Percentiles rank a stretch among this genome's conserved stretches.
Conservation (phyloP, 345 rosid genomes). For the Murraya paniculata region DNA sequence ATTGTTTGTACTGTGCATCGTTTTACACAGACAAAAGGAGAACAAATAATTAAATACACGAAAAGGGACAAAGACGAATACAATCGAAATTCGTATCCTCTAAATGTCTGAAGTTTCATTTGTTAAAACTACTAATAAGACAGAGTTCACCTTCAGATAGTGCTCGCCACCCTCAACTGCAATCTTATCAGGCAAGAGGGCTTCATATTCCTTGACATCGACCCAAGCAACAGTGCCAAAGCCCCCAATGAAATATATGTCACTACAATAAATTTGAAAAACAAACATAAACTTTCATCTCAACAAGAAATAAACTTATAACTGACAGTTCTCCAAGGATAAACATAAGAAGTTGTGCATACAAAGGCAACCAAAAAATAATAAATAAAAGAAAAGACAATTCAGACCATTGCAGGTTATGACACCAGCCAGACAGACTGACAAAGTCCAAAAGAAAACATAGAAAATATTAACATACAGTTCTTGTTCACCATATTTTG, state of each 20-base stretch:
- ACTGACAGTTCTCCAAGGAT: background rate
- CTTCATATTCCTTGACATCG: conserved; percentile 80
- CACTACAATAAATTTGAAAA: conserved; percentile 37
- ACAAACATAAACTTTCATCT: background rate
- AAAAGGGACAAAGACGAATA: background rate
- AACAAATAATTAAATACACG: background rate
- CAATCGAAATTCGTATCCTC: background rate
- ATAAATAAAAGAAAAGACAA: background rate
- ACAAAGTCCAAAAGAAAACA: background rate
- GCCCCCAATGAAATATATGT: conserved; percentile 97
- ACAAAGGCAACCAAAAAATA: background rate
- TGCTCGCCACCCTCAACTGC: conserved; percentile 98
- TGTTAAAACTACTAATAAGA: background rate
- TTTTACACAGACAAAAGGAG: background rate
- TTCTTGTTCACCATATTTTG: background rate
- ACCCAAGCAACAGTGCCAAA: conserved; percentile 99
- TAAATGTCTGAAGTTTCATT: too few relatives aligned
- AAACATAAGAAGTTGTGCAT: background rate
- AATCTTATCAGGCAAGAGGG: conserved; percentile 82
- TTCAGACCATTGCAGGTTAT: background rate
- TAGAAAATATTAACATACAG: background rate
- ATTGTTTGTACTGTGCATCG: background rate
- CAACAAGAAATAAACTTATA: background rate
- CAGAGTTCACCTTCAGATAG: conserved; percentile 60
- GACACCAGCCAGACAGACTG: background rate